These are phyloP conservation scores for Salix arbutifolia DNA, from an alignment of 345 rosid genomes.

Conservation along the genomic window DNA sequence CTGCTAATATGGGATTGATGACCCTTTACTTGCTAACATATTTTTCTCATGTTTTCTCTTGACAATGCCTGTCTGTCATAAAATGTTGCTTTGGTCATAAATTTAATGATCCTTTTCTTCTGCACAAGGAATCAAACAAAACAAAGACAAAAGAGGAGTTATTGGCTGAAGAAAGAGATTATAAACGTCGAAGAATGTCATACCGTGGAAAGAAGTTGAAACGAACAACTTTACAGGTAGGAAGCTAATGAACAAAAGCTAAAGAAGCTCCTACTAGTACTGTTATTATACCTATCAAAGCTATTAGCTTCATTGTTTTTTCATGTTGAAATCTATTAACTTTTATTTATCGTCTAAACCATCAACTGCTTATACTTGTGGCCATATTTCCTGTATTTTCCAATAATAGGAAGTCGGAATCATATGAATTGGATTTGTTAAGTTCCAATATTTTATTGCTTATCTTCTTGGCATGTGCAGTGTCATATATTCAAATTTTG, in stretches of 20 bases:
- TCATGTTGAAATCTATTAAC: too few species aligned
- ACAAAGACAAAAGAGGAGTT: conserved; percentile 77
- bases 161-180: conserved; percentile 97
- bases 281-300: too few species aligned
- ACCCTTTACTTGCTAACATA: not conserved
- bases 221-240: conserved; percentile 67
- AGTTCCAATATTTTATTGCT: not conserved
- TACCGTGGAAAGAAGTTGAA: conserved; percentile 94
- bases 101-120: conserved; percentile 1
- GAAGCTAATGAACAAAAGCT: not conserved
- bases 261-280: not conserved
- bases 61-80: not conserved
- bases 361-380: not conserved
- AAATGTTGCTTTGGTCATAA: not conserved
- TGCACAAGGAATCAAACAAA: conserved; percentile 51
- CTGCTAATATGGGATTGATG: too few species aligned
- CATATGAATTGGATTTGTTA: not conserved
- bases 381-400: not conserved
- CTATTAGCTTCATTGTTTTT: too few species aligned
- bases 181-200: conserved; percentile 90
- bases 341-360: not conserved
- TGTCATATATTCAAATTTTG: not conserved
- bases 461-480: not conserved
- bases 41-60: not conserved
- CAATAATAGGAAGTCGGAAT: not conserved